A percentile compares a stretch with the other conserved stretches of the same genome.
phyloP scores from a whole-genome alignment of 495 filamentous ascomycete genomes.

The Immersiella caudata region DNA sequence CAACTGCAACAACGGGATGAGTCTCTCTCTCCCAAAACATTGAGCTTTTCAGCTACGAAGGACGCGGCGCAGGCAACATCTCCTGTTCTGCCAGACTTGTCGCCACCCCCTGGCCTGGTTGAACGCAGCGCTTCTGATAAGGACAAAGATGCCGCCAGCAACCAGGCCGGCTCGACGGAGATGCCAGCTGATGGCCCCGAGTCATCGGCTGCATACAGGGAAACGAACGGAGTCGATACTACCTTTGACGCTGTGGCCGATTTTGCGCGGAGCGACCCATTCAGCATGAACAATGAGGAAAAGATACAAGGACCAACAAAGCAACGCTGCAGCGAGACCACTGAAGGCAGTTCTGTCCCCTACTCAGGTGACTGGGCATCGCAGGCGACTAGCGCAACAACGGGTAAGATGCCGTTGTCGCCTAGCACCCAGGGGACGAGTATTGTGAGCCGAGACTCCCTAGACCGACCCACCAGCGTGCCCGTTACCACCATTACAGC shows the following conservation, averaged over 20 bases:
- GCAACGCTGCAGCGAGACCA: slow-evolving; percentile 55
- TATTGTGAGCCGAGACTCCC: slow-evolving; percentile 55
- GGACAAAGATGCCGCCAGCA: not conserved
- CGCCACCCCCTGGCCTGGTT: slow-evolving; percentile 1
- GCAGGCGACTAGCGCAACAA: slow-evolving; percentile 59
- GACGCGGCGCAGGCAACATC: slow-evolving; percentile 26
- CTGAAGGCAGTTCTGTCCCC: slow-evolving; percentile 54
- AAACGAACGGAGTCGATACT: slow-evolving; percentile 43
- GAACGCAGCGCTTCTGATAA: slow-evolving; percentile 8
- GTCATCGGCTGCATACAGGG: slow-evolving; percentile 31
- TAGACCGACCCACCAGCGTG: slow-evolving; percentile 45
- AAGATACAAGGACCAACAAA: slow-evolving; percentile 39
- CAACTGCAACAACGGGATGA: slow-evolving; percentile 36
- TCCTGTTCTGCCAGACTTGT: slow-evolving; percentile 1
- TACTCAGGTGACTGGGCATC: slow-evolving; percentile 54
- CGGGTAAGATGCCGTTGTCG: slow-evolving; percentile 59
- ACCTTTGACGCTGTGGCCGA: slow-evolving; percentile 40
- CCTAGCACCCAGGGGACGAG: slow-evolving; percentile 62
- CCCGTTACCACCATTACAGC: slow-evolving; percentile 44
- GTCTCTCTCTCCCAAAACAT: slow-evolving; percentile 43
- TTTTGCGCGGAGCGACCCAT: slow-evolving; percentile 41
- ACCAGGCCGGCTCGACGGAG: slow-evolving; percentile 20
- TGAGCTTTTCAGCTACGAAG: slow-evolving; percentile 41
- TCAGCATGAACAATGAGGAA: slow-evolving; percentile 32
- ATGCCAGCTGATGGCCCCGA: slow-evolving; percentile 25